Conservation (phyloP, 768 basidiomycete genomes). For the Kwoniella europaea region DNA sequence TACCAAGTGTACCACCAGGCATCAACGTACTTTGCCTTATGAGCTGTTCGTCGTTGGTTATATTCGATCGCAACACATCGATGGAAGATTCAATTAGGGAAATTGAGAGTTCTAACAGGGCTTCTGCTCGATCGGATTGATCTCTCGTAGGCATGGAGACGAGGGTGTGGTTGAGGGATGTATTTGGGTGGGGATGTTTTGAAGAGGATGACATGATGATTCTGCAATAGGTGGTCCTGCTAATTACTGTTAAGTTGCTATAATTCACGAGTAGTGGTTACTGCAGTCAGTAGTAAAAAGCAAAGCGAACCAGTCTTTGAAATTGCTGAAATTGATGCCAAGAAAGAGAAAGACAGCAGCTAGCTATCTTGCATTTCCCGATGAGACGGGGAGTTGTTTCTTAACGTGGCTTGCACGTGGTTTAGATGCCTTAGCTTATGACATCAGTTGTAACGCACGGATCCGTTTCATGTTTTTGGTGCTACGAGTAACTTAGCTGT, state of each 20-base stretch:
- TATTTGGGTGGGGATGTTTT: neutral
- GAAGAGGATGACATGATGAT: conserved; percentile 1
- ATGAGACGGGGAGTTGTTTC: neutral
- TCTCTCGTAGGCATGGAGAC: conserved; percentile 25
- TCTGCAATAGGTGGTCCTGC: neutral
- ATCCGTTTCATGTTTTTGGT: neutral
- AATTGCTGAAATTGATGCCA: neutral
- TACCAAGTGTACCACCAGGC: conserved; percentile 51
- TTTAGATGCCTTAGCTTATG: neutral
- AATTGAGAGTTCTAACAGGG: conserved; percentile 43
- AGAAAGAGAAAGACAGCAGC: neutral
- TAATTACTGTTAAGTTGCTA: too few relatives aligned
- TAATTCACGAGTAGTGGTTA: too few relatives aligned
- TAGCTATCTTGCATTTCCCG: neutral
- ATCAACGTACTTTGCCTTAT: conserved; percentile 36
- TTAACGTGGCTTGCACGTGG: neutral
- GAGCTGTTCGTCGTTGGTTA: conserved; percentile 39
- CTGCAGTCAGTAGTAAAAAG: too few relatives aligned
- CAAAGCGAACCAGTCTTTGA: neutral
- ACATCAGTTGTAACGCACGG: neutral
- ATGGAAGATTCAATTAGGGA: conserved; percentile 42
- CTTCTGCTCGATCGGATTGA: conserved; percentile 40
- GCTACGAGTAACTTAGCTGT: neutral
- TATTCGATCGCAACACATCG: conserved; percentile 36
- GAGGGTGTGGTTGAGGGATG: conserved; percentile 37